These are phyloP conservation scores for Fusarium robinianum DNA, from an alignment of 2,329 filamentous ascomycete species.

Conservation along the genomic window DNA sequence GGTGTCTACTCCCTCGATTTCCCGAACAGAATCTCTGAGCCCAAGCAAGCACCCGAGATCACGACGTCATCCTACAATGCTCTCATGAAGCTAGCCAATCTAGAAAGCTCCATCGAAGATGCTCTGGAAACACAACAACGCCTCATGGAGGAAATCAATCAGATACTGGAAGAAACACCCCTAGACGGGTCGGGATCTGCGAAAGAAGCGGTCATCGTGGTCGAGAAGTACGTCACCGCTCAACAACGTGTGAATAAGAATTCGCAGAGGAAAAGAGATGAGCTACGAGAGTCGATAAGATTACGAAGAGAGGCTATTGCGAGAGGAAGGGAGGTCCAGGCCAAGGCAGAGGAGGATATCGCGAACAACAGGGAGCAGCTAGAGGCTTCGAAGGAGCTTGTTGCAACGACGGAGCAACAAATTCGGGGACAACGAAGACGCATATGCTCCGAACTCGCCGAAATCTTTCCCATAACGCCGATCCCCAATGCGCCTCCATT, in stretches of 20 bases:
- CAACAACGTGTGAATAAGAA: conserved; percentile 70
- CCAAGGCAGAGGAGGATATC: conserved; percentile 63
- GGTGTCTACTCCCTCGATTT: conserved; percentile 84
- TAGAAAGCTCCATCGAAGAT: conserved; percentile 91
- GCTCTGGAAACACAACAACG: conserved; percentile 76
- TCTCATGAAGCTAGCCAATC: conserved; percentile 83
- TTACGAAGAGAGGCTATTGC: conserved; percentile 70
- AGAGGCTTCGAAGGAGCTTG: conserved; percentile 56
- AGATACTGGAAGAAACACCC: conserved; percentile 51
- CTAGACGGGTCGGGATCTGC: conserved; percentile 52
- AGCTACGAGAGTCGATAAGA: conserved; percentile 68
- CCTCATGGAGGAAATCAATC: conserved; percentile 78
- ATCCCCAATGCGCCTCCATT: conserved; percentile 61
- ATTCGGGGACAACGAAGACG: conserved; percentile 86
- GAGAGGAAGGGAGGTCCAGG: conserved; percentile 63
- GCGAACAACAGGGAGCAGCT: conserved; percentile 64
- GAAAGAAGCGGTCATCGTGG: conserved; percentile 53
- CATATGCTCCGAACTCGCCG: conserved; percentile 80
- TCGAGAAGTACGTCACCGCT: conserved; percentile 59
- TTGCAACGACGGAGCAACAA: conserved; percentile 63
- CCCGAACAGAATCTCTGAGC: conserved; percentile 53
- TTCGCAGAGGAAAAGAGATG: conserved; percentile 65
- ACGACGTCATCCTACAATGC: conserved; percentile 83
- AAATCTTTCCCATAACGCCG: conserved; percentile 81
- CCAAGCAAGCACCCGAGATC: conserved; percentile 56